These are phyloP conservation scores for Trichoderma sp. DNA, from an alignment of 2,329 filamentous ascomycete genomes.

Conservation along the genomic window DNA sequence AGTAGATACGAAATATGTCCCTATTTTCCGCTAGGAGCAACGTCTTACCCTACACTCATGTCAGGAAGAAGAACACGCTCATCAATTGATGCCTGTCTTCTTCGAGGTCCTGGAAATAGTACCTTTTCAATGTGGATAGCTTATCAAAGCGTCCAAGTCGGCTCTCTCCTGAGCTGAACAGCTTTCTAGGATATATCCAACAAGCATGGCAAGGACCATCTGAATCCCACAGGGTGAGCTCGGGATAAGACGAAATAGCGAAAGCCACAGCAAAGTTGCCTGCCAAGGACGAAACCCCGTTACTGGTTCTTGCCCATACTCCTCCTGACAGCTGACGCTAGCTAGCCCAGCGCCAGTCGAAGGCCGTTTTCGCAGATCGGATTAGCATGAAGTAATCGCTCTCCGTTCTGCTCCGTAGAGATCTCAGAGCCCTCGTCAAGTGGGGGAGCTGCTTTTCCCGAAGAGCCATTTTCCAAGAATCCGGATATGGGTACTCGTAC, in stretches of 20 bases:
- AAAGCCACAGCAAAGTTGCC: neutral
- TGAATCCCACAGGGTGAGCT: neutral
- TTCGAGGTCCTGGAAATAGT: neutral
- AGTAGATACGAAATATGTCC: neutral
- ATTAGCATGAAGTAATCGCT: neutral
- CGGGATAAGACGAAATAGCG: neutral
- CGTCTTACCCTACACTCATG: neutral
- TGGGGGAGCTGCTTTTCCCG: constrained; percentile 2
- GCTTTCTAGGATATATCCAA: neutral
- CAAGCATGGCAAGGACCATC: neutral
- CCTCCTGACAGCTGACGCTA: constrained; percentile 1
- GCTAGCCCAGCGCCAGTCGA: neutral
- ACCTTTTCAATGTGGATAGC: neutral
- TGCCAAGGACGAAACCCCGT: neutral
- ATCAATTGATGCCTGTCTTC: neutral
- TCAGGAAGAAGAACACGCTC: neutral
- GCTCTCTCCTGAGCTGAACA: neutral
- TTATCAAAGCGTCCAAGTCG: neutral
- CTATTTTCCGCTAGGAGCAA: neutral
- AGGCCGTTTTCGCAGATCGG: neutral
- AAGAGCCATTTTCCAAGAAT: neutral
- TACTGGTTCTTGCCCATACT: neutral
- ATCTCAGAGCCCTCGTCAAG: neutral
- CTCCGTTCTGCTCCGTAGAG: neutral
- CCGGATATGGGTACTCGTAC: neutral